Conservation (phyloP, 352 stramenopile genomes). For the Globisporangium paroecandrum region DNA sequence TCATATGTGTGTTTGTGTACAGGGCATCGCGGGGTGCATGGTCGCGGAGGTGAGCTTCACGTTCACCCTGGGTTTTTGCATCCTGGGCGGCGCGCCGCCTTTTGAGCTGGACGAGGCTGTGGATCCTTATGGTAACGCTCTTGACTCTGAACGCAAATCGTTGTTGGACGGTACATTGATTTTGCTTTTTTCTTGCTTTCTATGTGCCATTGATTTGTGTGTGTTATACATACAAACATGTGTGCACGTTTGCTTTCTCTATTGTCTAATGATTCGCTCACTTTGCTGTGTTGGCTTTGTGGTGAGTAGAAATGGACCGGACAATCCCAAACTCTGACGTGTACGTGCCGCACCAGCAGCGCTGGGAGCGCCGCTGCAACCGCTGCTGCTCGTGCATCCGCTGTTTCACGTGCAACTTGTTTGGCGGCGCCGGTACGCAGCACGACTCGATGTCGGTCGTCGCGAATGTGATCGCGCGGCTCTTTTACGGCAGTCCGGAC, state of each 20-base stretch:
- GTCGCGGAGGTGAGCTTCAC: constrained; percentile 74
- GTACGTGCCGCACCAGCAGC: constrained; percentile 74
- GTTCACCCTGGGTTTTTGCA: constrained; percentile 63
- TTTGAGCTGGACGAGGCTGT: constrained; percentile 28
- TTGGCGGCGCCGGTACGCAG: constrained; percentile 76
- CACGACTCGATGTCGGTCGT: constrained; percentile 88
- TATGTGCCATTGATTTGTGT: constrained; percentile 10
- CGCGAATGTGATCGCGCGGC: constrained; percentile 75
- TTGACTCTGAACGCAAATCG: constrained; percentile 71
- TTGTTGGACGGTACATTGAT: constrained; percentile 64
- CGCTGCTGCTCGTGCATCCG: constrained; percentile 74
- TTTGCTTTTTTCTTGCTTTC: constrained; percentile 10
- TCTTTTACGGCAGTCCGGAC: constrained; percentile 86
- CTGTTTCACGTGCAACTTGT: constrained; percentile 87
- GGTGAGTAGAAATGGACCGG: constrained; percentile 40
- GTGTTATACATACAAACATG: neutral
- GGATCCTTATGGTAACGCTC: constrained; percentile 62
- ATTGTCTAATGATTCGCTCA: neutral
- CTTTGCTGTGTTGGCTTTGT: neutral
- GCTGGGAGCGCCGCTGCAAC: constrained; percentile 77
- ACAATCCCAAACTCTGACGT: constrained; percentile 70
- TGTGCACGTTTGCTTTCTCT: neutral
- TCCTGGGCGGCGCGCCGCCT: constrained; percentile 41
- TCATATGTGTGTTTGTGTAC: neutral
- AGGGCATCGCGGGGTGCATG: constrained; percentile 56